A percentile compares a stretch with the other conserved stretches of the same genome.
These are phyloP conservation scores for Coffea eugenioides DNA, from an alignment of 257 asterid genomes.

Conservation along the genomic window DNA sequence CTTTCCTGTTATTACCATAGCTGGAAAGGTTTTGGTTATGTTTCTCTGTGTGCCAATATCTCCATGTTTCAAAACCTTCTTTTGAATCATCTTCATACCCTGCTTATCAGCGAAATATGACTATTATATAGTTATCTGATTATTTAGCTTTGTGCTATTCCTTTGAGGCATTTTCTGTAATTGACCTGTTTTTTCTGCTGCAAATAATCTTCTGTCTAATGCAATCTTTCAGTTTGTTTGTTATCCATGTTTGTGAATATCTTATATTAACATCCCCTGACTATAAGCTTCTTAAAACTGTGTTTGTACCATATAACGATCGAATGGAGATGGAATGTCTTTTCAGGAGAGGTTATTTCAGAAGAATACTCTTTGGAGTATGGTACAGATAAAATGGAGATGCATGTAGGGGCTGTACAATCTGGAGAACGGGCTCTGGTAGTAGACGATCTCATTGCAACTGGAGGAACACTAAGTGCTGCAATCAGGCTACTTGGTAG, in stretches of 20 bases:
- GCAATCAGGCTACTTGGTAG: slow-evolving; percentile 87
- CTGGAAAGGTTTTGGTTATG: not conserved
- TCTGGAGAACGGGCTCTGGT: slow-evolving; percentile 78
- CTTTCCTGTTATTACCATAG: not conserved
- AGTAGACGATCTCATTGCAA: slow-evolving; percentile 93
- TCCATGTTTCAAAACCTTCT: not conserved
- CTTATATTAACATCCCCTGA: not conserved
- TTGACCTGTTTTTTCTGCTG: not conserved
- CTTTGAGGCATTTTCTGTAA: not conserved
- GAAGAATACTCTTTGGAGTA: slow-evolving; percentile 94
- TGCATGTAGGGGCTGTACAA: slow-evolving; percentile 98
- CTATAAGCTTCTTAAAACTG: not conserved
- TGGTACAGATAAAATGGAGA: slow-evolving; percentile 86
- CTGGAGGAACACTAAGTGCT: slow-evolving; percentile 91
- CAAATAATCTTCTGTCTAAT: not conserved
- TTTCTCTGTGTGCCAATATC: not conserved
- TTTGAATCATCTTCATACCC: not conserved
- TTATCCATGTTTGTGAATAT: not conserved
- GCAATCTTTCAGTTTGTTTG: not conserved
- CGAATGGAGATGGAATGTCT: not conserved
- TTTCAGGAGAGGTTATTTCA: slow-evolving; percentile 85
- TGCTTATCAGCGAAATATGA: not conserved
- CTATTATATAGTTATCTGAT: not conserved
- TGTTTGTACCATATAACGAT: not conserved
- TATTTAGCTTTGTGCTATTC: not conserved